A percentile compares a stretch with the other conserved stretches of the same genome.
Evolutionary conservation across 257 asterid genomes (phyloP).

Genomic region (Cruciata laevipes): DNA sequence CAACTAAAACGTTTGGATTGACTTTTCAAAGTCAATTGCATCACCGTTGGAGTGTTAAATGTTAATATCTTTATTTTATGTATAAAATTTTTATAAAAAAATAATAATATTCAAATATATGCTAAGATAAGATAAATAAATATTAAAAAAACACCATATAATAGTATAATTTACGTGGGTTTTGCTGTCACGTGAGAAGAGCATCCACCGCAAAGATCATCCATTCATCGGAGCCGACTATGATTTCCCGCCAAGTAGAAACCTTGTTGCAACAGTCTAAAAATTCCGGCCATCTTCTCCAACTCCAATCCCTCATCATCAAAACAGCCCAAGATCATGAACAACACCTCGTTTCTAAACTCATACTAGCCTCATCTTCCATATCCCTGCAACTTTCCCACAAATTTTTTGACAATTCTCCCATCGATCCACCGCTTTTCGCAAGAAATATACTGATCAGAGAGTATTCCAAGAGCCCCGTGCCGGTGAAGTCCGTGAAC

Average conservation of each 20-base stretch:
- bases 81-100: too few species aligned
- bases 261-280: slow-evolving; percentile 33
- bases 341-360: slow-evolving; percentile 35
- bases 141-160: too few species aligned
- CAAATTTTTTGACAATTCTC: slow-evolving; percentile 32
- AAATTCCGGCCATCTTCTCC: slow-evolving; percentile 29
- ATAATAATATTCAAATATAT: too few species aligned
- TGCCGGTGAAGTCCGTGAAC: slow-evolving; percentile 34
- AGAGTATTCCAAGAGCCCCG: slow-evolving; percentile 45
- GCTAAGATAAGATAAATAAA: too few species aligned
- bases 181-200: too few species aligned
- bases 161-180: too few species aligned
- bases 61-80: too few species aligned
- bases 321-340: slow-evolving; percentile 49
- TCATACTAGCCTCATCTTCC: slow-evolving; percentile 41
- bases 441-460: slow-evolving; percentile 54
- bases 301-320: slow-evolving; percentile 42
- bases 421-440: slow-evolving; percentile 42
- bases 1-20: too few species aligned
- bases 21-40: too few species aligned
- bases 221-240: slow-evolving; percentile 10
- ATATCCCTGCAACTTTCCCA: slow-evolving; percentile 39
- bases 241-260: slow-evolving; percentile 47
- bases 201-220: background rate
- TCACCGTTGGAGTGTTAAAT: too few species aligned